Evolutionary conservation across 169 alveolate genomes (phyloP).

Genomic region (Amoebophrya sp.): DNA sequence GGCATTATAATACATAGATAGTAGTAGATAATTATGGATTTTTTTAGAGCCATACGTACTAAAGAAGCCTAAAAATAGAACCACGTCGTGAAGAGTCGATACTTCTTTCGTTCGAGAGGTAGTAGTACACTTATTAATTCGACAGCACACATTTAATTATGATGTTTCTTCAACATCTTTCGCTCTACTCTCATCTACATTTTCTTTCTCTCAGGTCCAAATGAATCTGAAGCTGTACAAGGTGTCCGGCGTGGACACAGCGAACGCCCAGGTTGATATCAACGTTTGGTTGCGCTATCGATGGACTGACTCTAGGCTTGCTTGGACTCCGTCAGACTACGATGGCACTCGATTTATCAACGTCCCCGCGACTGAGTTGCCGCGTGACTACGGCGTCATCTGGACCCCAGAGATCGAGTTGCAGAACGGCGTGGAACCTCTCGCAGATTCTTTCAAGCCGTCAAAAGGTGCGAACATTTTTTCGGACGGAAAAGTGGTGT

Average conservation of each 20-base stretch:
- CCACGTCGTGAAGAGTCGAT: too few species aligned
- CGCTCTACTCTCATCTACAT: too few species aligned
- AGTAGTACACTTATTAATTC: too few species aligned
- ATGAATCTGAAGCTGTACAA: background rate
- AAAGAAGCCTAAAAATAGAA: too few species aligned
- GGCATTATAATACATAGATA: too few species aligned
- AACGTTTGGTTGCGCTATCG: background rate
- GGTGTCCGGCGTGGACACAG: conserved; percentile 9
- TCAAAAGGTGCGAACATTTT: background rate
- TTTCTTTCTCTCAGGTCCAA: too few species aligned
- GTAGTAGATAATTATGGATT: too few species aligned
- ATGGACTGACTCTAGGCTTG: background rate
- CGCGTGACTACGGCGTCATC: conserved; percentile 7
- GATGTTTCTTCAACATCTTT: too few species aligned
- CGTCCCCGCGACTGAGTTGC: conserved; percentile 20
- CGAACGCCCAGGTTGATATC: conserved; percentile 1
- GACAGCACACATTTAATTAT: too few species aligned
- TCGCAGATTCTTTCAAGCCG: background rate
- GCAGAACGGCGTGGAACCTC: background rate
- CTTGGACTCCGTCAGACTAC: background rate
- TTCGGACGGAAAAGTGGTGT: background rate
- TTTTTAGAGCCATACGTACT: too few species aligned
- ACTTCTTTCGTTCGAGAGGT: too few species aligned
- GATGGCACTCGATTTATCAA: background rate
- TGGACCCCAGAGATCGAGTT: conserved; percentile 3